A percentile compares a stretch with the other conserved stretches of the same genome.
These are phyloP conservation scores for Trypanosoma platydactyli DNA, from an alignment of 208 protist species.

Conservation along the genomic window DNA sequence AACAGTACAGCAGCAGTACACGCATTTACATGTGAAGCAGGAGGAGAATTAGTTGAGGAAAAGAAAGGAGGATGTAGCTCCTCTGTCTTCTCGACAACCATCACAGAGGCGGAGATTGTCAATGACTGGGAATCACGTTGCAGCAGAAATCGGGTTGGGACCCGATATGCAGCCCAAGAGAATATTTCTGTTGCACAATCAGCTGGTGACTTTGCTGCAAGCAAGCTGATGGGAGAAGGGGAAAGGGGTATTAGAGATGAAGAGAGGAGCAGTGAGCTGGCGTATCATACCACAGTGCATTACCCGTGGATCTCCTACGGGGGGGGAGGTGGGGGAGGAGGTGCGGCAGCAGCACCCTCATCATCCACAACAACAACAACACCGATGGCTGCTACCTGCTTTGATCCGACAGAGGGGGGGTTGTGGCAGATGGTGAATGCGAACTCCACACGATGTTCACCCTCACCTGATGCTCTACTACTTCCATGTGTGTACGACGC, in stretches of 20 bases:
- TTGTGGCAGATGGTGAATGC: constrained; percentile 73
- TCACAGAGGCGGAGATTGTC: constrained; percentile 34
- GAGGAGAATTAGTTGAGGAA: not conserved
- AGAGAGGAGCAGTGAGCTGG: not conserved
- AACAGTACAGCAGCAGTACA: not conserved
- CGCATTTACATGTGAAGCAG: not conserved
- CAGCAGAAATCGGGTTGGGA: not conserved
- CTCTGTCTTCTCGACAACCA: constrained; percentile 24
- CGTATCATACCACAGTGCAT: constrained; percentile 32
- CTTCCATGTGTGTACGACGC: constrained; percentile 72
- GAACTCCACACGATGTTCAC: constrained; percentile 56
- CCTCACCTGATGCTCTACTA: constrained; percentile 61
- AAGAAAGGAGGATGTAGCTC: not conserved
- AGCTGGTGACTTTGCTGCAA: not conserved
- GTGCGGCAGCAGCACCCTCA: not conserved
- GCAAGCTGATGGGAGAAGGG: not conserved
- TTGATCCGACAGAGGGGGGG: constrained; percentile 76
- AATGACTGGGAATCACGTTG: constrained; percentile 1
- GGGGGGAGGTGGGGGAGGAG: not conserved
- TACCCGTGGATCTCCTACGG: constrained; percentile 30
- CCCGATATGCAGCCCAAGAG: not conserved
- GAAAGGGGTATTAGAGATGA: not conserved
- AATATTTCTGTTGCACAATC: not conserved
- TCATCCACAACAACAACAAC: not conserved
- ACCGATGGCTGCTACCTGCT: constrained; percentile 16